Conservation (phyloP, 2,329 filamentous ascomycete genomes). For the Aureobasidium sp. region DNA sequence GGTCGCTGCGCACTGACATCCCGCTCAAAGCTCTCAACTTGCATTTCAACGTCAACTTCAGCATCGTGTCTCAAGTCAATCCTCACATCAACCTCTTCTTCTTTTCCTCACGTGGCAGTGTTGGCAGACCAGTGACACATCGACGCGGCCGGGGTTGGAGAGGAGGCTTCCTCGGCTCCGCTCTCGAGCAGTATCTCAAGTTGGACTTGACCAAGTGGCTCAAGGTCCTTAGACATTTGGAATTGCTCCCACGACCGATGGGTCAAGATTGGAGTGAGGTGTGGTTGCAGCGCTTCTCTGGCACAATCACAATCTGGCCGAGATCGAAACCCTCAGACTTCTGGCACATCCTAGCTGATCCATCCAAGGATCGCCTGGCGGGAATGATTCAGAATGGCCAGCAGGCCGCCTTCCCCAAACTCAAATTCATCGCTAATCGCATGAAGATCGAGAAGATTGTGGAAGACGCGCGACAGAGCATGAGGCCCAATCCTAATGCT, state of each 20-base stretch:
- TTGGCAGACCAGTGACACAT: conserved; percentile 89
- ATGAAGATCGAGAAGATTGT: conserved; percentile 70
- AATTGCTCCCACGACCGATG: conserved; percentile 78
- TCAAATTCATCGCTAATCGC: conserved; percentile 83
- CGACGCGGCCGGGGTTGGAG: conserved; percentile 90
- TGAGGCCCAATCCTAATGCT: conserved; percentile 23
- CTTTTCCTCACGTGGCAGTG: conserved; percentile 86
- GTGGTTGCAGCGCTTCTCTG: conserved; percentile 90
- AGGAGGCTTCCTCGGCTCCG: conserved; percentile 86
- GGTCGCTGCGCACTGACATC: conserved; percentile 87
- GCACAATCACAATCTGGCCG: conserved; percentile 95
- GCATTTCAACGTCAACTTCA: conserved; percentile 98
- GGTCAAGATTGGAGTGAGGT: conserved; percentile 96
- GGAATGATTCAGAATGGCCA: conserved; percentile 87
- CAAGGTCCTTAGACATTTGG: conserved; percentile 83
- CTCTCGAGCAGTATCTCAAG: conserved; percentile 90
- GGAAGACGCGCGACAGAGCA: conserved; percentile 45
- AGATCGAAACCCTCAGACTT: conserved; percentile 73
- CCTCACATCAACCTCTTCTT: conserved; percentile 98
- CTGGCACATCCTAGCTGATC: conserved; percentile 76
- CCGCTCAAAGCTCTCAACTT: conserved; percentile 88
- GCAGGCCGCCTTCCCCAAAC: conserved; percentile 79
- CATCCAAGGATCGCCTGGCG: conserved; percentile 62
- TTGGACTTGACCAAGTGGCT: conserved; percentile 97
- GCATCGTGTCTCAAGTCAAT: conserved; percentile 80